Conservation (phyloP, 2,329 filamentous ascomycete species). For the Neonectria neomacrospora region DNA sequence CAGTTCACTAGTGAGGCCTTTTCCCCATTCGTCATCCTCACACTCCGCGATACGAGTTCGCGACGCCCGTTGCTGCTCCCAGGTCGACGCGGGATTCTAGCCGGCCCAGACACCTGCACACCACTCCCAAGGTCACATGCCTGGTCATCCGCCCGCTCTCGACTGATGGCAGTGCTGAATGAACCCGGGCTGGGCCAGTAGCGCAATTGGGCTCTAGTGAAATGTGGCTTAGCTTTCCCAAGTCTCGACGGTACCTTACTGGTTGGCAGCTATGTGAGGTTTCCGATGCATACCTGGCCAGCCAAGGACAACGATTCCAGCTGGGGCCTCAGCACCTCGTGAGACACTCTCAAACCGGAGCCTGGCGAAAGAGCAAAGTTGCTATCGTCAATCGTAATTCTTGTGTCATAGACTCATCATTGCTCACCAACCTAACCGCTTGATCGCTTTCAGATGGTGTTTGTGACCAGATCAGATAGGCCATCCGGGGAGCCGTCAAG, state of each 20-base stretch:
- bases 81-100: slow-evolving; percentile 29
- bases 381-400: slow-evolving; percentile 16
- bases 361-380: background rate
- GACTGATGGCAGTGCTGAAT: slow-evolving; percentile 19
- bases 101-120: slow-evolving; percentile 33
- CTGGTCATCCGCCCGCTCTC: slow-evolving; percentile 24
- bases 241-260: slow-evolving; percentile 13
- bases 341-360: slow-evolving; percentile 21
- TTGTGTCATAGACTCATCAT: slow-evolving; percentile 32
- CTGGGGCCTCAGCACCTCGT: slow-evolving; percentile 18
- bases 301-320: slow-evolving; percentile 14
- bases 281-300: slow-evolving; percentile 27
- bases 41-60: slow-evolving; percentile 37
- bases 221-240: slow-evolving; percentile 18
- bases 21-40: slow-evolving; percentile 33
- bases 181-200: slow-evolving; percentile 4
- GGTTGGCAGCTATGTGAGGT: slow-evolving; percentile 28
- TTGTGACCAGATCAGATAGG: slow-evolving; percentile 10
- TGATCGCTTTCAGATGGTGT: background rate
- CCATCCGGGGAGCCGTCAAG: slow-evolving; percentile 13
- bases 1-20: slow-evolving; percentile 28
- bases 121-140: slow-evolving; percentile 38
- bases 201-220: slow-evolving; percentile 27
- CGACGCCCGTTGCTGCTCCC: slow-evolving; percentile 28
- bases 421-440: background rate